Evolutionary conservation across 441 rosid species (phyloP), one percentile per base, ranked within the genome.

Genomic region (Corymbia calophylla): DNA sequence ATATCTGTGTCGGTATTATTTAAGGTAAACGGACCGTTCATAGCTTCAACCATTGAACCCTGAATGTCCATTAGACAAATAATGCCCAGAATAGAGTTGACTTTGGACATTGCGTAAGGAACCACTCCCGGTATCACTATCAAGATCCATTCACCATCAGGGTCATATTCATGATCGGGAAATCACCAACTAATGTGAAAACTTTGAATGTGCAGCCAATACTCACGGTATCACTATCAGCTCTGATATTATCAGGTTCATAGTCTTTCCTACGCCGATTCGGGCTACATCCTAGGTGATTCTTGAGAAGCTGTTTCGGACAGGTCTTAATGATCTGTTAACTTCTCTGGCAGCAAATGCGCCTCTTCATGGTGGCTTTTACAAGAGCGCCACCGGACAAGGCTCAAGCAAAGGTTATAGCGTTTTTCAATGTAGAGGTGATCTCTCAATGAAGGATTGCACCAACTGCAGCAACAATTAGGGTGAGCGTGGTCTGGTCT

Each of bases 371-470:
- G 84, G 84, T 1, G 16, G 84, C 84, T 77, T 93, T 88, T 89
- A 88, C 58, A 86, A 86, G 44, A 27, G 91, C 29, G 11, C 29
- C 1, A 81, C 86, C 0, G 94, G 94, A 25, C 89, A 90, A 66
- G 87, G 80, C 7, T 64, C 87, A 18, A 56, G 47, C 56, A 93
- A 86, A 90, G 87, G 92, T 91, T 92, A 92, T 39, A 93, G 94
- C 87, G 87, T 92, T 58, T 18, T 90, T 5, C 94, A 91, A 91
- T 92, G 95, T 85, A 92, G 94, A 88, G 91, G 91, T 15, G 92
- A 92, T 53, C 13, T 93, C 77, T 92, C 91, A 60, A 70, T 47
- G 3, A 29, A 54, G 55, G 89, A 90, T 23, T 93, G 93, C 54
- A 87, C 87, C 32, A 80, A 89, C 32, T 92, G 95, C 91, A 89